phyloP scores from a whole-genome alignment of 306 rosid genomes.

The Castanospermum australe region DNA sequence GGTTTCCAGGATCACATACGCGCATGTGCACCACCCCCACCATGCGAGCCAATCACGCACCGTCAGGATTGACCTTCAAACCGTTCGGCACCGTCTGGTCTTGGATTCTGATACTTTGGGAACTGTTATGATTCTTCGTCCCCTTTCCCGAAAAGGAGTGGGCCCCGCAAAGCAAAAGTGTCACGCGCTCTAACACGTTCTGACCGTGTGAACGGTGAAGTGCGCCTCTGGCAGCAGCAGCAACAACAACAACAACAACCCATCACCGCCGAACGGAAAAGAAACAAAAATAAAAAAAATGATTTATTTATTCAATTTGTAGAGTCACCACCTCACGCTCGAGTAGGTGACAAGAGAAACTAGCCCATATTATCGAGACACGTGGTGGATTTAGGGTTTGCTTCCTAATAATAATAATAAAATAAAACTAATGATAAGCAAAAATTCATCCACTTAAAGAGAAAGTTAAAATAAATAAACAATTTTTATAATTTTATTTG shows the following conservation, averaged over 20 bases:
- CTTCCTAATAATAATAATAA: too few species aligned
- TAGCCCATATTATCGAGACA: not conserved
- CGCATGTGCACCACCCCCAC: not conserved
- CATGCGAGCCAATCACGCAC: not conserved
- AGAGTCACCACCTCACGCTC: not conserved
- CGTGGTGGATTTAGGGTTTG: not conserved
- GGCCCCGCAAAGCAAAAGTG: not conserved
- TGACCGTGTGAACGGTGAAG: not conserved
- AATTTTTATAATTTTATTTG: too few species aligned
- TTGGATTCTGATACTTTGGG: not conserved
- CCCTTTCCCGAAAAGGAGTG: not conserved
- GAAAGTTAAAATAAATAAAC: too few species aligned
- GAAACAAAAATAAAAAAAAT: not conserved
- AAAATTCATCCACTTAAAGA: too few species aligned
- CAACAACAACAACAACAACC: too few species aligned
- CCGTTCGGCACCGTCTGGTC: not conserved
- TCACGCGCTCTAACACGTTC: not conserved
- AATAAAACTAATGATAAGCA: too few species aligned
- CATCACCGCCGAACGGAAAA: not conserved
- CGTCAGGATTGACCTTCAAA: not conserved
- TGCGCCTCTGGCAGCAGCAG: not conserved
- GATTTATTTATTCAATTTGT: not conserved
- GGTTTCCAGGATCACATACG: not conserved
- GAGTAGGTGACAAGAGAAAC: not conserved
- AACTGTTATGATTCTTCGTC: slow-evolving; percentile 3